phyloP scores from a whole-genome alignment of 2,329 filamentous ascomycete species.

The Colletotrichum lentis region DNA sequence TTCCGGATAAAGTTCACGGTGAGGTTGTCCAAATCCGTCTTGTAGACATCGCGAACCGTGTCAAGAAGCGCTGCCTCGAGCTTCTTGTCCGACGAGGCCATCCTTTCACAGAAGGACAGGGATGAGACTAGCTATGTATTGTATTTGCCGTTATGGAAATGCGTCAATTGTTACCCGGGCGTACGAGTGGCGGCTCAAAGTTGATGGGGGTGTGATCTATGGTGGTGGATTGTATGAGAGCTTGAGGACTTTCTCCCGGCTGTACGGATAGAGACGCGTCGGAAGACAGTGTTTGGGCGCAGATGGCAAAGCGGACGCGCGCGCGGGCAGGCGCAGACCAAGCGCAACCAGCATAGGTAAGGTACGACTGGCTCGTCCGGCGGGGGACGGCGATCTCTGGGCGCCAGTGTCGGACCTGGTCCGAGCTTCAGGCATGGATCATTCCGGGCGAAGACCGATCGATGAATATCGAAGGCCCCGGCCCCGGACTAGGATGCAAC shows the following conservation, averaged over 20 bases:
- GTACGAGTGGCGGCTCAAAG: background rate
- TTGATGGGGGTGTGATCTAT: background rate
- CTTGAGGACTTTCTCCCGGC: slow-evolving; percentile 12
- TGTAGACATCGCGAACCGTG: slow-evolving; percentile 58
- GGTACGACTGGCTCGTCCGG: slow-evolving; percentile 7
- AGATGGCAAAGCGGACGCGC: slow-evolving; percentile 14
- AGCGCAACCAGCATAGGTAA: slow-evolving; percentile 23
- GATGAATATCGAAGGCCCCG: background rate
- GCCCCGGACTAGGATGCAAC: background rate
- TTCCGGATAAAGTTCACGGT: slow-evolving; percentile 67
- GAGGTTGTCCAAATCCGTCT: slow-evolving; percentile 55
- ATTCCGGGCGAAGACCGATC: background rate
- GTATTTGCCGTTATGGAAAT: no score
- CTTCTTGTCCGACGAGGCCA: slow-evolving; percentile 53
- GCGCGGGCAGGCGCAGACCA: slow-evolving; percentile 18
- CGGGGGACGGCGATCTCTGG: slow-evolving; percentile 29
- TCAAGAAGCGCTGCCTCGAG: slow-evolving; percentile 58
- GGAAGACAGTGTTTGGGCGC: slow-evolving; percentile 8
- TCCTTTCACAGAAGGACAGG: slow-evolving; percentile 39
- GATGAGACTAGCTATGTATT: background rate
- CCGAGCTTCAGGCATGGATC: background rate
- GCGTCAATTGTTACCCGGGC: background rate
- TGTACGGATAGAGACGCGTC: slow-evolving; percentile 18
- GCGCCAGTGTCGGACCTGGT: slow-evolving; percentile 6
- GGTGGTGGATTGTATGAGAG: background rate